phyloP scores from a whole-genome alignment of 2,329 filamentous ascomycete species.

The Lasiodiplodia sp. region DNA sequence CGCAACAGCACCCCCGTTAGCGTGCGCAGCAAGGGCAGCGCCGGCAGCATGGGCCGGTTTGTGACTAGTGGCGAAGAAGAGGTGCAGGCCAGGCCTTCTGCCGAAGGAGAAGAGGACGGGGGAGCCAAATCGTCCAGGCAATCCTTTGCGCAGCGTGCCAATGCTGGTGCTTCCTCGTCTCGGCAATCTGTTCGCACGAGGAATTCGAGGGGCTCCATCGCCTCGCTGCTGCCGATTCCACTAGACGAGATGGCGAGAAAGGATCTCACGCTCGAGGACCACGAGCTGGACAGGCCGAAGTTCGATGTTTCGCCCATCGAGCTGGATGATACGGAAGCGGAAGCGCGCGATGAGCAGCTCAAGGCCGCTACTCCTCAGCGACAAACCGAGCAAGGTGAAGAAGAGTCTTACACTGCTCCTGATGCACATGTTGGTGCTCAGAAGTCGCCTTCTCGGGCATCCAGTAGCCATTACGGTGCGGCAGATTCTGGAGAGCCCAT shows the following conservation, averaged over 20 bases:
- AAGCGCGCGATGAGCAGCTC: conserved; percentile 2
- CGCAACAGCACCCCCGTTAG: conserved; percentile 26
- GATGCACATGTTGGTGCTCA: conserved; percentile 11
- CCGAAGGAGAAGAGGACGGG: not conserved
- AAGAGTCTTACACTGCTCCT: not conserved
- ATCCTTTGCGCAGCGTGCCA: conserved; percentile 18
- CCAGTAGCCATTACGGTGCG: not conserved
- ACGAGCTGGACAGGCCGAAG: conserved; percentile 16
- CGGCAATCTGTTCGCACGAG: conserved; percentile 21
- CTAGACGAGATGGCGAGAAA: conserved; percentile 28
- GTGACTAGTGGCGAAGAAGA: not conserved
- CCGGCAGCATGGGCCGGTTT: conserved; percentile 19
- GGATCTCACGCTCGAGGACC: conserved; percentile 23
- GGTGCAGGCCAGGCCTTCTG: too few relatives aligned
- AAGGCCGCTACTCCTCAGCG: not conserved
- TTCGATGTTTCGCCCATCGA: conserved; percentile 17
- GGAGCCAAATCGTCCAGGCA: conserved; percentile 11
- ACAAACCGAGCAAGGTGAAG: not conserved
- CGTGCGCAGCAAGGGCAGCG: conserved; percentile 14
- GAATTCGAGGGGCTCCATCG: conserved; percentile 12
- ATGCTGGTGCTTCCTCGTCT: conserved; percentile 1
- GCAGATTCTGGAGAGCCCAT: not conserved
- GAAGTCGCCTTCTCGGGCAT: not conserved
- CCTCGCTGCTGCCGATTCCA: conserved; percentile 22
- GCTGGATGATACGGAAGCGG: not conserved